These are phyloP conservation scores for Grigorovia jiainica DNA, from an alignment of 805 yeast species.

Conservation along the genomic window DNA sequence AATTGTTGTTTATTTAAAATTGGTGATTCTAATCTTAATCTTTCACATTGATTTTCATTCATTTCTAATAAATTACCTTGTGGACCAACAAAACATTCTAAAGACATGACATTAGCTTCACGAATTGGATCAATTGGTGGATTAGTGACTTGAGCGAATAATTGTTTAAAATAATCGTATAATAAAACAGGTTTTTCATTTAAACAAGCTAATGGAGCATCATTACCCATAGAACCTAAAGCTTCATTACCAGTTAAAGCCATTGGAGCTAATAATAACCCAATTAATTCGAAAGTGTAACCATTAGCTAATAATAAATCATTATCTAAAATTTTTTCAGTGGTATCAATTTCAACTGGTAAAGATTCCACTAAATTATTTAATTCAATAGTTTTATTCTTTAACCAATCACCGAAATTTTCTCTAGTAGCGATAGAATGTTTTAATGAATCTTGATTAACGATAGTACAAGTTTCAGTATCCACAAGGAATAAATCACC, in stretches of 20 bases:
- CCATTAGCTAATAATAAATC: slow-evolving; percentile 81
- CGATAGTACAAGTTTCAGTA: slow-evolving; percentile 85
- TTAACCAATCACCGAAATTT: slow-evolving; percentile 92
- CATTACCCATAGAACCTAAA: slow-evolving; percentile 97
- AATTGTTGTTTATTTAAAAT: slow-evolving; percentile 66
- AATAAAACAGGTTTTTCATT: slow-evolving; percentile 85
- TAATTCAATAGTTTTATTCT: slow-evolving; percentile 63
- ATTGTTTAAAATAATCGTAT: slow-evolving; percentile 90
- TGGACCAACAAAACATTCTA: slow-evolving; percentile 97
- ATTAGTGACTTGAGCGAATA: slow-evolving; percentile 96
- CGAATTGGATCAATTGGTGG: slow-evolving; percentile 98
- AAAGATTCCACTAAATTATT: slow-evolving; percentile 45
- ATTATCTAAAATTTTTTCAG: slow-evolving; percentile 55
- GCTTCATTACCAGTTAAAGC: slow-evolving; percentile 88
- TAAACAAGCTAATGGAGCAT: slow-evolving; percentile 88
- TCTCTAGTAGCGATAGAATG: slow-evolving; percentile 65
- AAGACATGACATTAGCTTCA: slow-evolving; percentile 92
- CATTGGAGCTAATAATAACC: slow-evolving; percentile 84
- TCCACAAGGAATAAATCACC: slow-evolving; percentile 95
- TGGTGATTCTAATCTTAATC: slow-evolving; percentile 77
- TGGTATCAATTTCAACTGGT: slow-evolving; percentile 1
- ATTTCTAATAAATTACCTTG: slow-evolving; percentile 88
- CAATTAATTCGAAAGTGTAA: slow-evolving; percentile 87
- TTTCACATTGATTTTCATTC: slow-evolving; percentile 85
- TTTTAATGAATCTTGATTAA: slow-evolving; percentile 87